Conservation (phyloP, 2,329 filamentous ascomycete genomes). For the Elsinoe batatas region DNA sequence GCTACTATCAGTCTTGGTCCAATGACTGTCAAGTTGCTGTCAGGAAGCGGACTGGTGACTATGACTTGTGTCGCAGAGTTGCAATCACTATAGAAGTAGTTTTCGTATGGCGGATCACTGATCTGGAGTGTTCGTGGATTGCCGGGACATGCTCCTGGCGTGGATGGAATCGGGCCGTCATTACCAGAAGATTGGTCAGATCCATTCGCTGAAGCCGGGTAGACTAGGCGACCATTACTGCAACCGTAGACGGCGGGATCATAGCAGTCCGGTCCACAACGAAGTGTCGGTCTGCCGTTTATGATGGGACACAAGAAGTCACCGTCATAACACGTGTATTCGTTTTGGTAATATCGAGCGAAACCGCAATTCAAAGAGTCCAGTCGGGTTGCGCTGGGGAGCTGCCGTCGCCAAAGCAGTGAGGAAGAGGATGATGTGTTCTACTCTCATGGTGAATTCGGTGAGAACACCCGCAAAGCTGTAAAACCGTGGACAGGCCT, state of each 20-base stretch:
- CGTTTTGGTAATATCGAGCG: slow-evolving; percentile 3
- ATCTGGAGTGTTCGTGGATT: slow-evolving; percentile 35
- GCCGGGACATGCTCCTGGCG: slow-evolving; percentile 17
- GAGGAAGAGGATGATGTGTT: neutral
- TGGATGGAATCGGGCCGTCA: neutral
- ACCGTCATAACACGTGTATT: slow-evolving; percentile 32
- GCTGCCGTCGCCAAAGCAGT: neutral
- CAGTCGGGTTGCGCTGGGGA: neutral
- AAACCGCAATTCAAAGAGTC: slow-evolving; percentile 5
- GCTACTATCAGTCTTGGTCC: slow-evolving; percentile 39
- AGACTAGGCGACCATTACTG: slow-evolving; percentile 18
- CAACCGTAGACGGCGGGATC: slow-evolving; percentile 25
- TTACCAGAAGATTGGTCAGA: slow-evolving; percentile 11
- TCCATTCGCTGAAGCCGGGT: slow-evolving; percentile 18
- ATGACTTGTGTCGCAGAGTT: slow-evolving; percentile 50
- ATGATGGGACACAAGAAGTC: slow-evolving; percentile 31
- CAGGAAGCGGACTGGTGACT: slow-evolving; percentile 46
- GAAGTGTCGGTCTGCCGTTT: slow-evolving; percentile 25
- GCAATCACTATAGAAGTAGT: slow-evolving; percentile 59
- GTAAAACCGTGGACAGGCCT: neutral
- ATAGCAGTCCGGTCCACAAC: slow-evolving; percentile 31
- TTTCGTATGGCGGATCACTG: slow-evolving; percentile 50
- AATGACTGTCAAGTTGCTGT: slow-evolving; percentile 46
- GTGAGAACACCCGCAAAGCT: neutral
- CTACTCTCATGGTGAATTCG: neutral